phyloP scores from a whole-genome alignment of 306 rosid genomes.

The Inga leiocalycina region DNA sequence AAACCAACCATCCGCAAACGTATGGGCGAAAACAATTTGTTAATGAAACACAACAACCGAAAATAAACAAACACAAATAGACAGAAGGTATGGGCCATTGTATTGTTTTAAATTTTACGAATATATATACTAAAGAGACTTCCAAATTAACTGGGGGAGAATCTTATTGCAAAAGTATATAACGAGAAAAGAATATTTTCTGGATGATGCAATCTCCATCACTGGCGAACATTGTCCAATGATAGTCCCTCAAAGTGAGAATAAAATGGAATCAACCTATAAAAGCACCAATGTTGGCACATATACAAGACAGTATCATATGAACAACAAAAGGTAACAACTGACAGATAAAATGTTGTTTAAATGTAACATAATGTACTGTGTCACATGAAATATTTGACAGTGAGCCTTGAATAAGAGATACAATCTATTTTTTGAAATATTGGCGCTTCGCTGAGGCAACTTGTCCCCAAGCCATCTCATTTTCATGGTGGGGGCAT shows the following conservation, averaged over 20 bases:
- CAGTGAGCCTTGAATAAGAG: not conserved
- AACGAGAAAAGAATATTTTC: not conserved
- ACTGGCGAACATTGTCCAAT: not conserved
- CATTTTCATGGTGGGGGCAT: not conserved
- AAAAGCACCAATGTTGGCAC: not conserved
- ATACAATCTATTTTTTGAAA: not conserved
- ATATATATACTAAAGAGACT: not conserved
- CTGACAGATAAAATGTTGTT: not conserved
- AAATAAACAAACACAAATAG: no score
- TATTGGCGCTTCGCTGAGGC: not conserved
- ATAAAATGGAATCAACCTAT: not conserved
- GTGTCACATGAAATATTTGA: not conserved
- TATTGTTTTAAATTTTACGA: not conserved
- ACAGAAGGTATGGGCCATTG: no score
- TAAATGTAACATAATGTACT: not conserved
- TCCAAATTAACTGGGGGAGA: not conserved
- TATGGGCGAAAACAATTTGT: no score
- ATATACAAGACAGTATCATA: not conserved
- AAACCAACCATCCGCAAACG: no score
- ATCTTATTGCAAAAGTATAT: not conserved
- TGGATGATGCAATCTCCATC: not conserved
- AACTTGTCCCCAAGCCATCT: not conserved
- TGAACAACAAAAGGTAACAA: not conserved
- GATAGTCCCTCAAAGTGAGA: not conserved
- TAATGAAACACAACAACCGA: no score